Evolutionary conservation across 306 rosid species (phyloP).

Genomic region (Cicer chorassanicum): DNA sequence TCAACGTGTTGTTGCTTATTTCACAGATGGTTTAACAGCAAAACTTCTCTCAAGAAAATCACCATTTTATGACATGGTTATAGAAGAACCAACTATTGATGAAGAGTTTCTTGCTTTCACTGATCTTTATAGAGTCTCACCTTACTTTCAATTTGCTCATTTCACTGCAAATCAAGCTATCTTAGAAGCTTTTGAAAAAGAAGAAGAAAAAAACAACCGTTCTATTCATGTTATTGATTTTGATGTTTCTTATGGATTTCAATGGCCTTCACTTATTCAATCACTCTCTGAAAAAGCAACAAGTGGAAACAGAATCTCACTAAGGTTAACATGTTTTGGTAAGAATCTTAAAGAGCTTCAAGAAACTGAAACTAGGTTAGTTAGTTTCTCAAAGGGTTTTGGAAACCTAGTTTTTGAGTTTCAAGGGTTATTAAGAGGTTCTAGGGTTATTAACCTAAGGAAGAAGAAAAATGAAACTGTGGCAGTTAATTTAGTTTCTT

Average conservation of each 20-base stretch:
- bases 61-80: constrained; percentile 67
- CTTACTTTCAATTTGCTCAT: constrained; percentile 78
- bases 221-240: constrained; percentile 73
- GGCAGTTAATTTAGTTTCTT: constrained; percentile 70
- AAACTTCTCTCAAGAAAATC: constrained; percentile 66
- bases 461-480: constrained; percentile 70
- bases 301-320: constrained; percentile 51
- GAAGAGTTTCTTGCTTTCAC: constrained; percentile 70
- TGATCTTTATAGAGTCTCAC: constrained; percentile 68
- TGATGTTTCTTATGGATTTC: constrained; percentile 77
- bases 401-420: constrained; percentile 63
- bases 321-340: constrained; percentile 68
- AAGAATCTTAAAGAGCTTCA: constrained; percentile 58
- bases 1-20: constrained; percentile 70
- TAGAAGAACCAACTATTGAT: constrained; percentile 64
- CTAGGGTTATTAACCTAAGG: constrained; percentile 56
- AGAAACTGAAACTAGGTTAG: constrained; percentile 70
- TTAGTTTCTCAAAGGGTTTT: constrained; percentile 70
- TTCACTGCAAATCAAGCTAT: constrained; percentile 84
- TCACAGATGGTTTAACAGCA: constrained; percentile 67
- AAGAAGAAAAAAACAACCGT: constrained; percentile 57
- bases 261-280: constrained; percentile 84
- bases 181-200: constrained; percentile 71
- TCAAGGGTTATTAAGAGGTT: constrained; percentile 65
- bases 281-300: constrained; percentile 78